A percentile compares a stretch with the other conserved stretches of the same genome.
Conservation (phyloP, 2,329 filamentous ascomycete genomes). For the Fusarium bactridioides region DNA sequence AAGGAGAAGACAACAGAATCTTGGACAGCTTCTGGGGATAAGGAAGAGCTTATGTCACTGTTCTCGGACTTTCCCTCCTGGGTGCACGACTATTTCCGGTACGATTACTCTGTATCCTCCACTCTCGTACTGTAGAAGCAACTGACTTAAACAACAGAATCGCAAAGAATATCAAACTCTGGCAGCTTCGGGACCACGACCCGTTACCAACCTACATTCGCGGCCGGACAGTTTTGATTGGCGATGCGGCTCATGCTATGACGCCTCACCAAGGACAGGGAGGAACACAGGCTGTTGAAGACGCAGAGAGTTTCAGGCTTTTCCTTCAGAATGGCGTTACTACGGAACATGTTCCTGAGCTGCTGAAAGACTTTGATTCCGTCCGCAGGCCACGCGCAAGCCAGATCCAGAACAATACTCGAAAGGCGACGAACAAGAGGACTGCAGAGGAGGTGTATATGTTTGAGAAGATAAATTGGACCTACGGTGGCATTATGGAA, state of each 20-base stretch:
- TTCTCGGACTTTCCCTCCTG: neutral
- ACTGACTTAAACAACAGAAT: too few relatives aligned
- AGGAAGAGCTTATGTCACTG: neutral
- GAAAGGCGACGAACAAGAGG: neutral
- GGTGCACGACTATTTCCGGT: neutral
- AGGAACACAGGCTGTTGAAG: neutral
- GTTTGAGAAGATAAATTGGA: neutral
- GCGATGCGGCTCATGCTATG: neutral
- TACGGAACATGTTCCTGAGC: neutral
- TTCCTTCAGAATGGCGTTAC: rapidly evolving
- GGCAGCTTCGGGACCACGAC: neutral
- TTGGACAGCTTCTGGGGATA: neutral
- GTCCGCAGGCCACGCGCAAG: neutral
- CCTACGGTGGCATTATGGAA: neutral
- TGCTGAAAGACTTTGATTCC: neutral
- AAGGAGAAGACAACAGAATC: neutral
- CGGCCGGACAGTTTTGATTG: neutral
- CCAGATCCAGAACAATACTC: neutral
- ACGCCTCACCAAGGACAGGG: neutral
- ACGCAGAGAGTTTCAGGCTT: neutral
- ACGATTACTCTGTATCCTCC: neutral
- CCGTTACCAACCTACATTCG: neutral
- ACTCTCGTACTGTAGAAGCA: too few relatives aligned
- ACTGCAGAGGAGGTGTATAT: neutral
- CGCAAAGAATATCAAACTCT: neutral